Base-by-base conservation (phyloP, 2,329 filamentous ascomycete genomes). In the Periconia sp. region DNA sequence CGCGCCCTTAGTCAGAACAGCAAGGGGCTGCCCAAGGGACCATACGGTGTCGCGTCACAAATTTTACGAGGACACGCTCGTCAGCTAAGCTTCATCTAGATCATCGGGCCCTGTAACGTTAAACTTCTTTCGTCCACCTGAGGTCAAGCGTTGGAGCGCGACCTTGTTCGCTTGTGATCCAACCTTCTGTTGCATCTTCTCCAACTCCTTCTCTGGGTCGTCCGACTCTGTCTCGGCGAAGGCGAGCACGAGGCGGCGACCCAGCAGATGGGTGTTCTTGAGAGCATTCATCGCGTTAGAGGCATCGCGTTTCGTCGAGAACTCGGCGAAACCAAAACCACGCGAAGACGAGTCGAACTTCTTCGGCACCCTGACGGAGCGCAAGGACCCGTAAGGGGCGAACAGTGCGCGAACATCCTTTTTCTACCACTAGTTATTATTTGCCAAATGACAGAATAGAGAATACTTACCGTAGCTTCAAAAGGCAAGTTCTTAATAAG, bases 401-500 rank as follows among this genome's bases (percentile, higher is more conserved):
- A 97, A 92, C 29, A 97, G 79, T 40, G 87, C 79, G 51, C 89
- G 84, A 45, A 99, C 81, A 68, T 99, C 94, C 71, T 95, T 94
- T 77, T 96, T 96, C 60, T 65, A 41, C 22, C 37, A 10, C 36
- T 26, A 22, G 43, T 65, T 54, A 65, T 55, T 43, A 55, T 25
- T 25, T 34, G 46, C 28, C 39, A 33, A 19, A 17, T 29, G 19
- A 37, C 12, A 21, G n/a, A 15, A 48, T 34, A 36, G 46, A 43
- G 30, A 32, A 36, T 12, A 53, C 61, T 53, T 56, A 65, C 63
- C 44, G 59, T 63, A 43, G 89, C 87, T 75, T 97, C 90, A 76
- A 99, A 99, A 15, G 94, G 92, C 71, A 99, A 76, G 76, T 99
- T 99, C 79, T 97, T 99, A 77, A 99, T 87, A 72, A 97, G 86